phyloP scores from a whole-genome alignment of 768 basidiomycete genomes.

The Zangia roseola region DNA sequence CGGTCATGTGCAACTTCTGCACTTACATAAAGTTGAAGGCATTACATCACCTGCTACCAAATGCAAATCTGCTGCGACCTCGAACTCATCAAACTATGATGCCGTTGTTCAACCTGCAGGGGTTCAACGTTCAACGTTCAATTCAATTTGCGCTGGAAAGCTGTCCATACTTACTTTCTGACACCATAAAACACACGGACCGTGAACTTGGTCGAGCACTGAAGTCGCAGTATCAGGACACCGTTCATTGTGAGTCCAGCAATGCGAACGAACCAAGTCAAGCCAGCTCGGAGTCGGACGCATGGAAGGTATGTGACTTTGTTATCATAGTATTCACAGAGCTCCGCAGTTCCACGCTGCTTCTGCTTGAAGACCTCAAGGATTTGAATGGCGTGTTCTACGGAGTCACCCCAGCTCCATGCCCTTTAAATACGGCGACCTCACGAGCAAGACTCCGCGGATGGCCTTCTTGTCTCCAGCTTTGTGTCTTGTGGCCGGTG shows the following conservation, averaged over 20 bases:
- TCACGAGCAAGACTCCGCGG: constrained; percentile 14
- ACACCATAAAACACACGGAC: not conserved
- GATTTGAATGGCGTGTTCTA: constrained; percentile 18
- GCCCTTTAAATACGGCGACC: constrained; percentile 27
- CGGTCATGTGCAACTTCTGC: no score
- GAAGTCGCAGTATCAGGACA: no score
- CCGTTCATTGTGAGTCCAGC: not conserved
- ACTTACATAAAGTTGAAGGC: no score
- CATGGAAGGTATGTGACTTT: constrained; percentile 11
- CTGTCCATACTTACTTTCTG: not conserved
- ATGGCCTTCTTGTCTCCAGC: constrained; percentile 25
- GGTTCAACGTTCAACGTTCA: not conserved
- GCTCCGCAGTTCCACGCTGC: constrained; percentile 23
- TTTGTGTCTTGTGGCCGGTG: constrained; percentile 21
- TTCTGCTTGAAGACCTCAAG: constrained; percentile 20
- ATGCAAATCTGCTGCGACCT: not conserved
- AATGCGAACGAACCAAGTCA: constrained; percentile 4
- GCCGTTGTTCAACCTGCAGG: not conserved
- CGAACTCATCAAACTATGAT: not conserved
- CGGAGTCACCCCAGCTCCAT: constrained; percentile 18
- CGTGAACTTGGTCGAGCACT: no score
- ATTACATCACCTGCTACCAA: not conserved
- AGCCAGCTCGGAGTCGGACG: not conserved
- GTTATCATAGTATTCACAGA: constrained; percentile 12
- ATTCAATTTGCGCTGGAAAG: not conserved